Evolutionary conservation across 495 filamentous ascomycete species (phyloP), one percentile per base, ranked within the genome.

Genomic region (Tuber borchii): DNA sequence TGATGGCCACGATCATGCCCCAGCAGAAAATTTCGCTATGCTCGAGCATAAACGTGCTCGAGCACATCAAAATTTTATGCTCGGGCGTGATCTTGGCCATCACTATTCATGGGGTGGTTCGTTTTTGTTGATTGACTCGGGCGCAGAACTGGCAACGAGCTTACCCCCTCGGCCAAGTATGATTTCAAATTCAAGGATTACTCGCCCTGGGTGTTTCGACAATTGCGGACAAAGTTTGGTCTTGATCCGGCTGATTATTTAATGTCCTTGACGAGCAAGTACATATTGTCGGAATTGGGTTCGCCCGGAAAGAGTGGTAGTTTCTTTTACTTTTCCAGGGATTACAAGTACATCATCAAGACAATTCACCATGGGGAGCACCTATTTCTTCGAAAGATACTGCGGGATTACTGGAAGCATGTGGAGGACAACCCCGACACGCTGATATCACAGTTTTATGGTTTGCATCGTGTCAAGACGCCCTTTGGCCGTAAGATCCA

Each of bases 121-220:
- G n/a, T 7, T 31, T 31, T 37, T 37, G 1, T 37, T 37, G 1
- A 26, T 26, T 65, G 56, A 65, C 56, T 34, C n/a, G 31, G 68
- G 79, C 34, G 48, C 80, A 93, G 92, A 81, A 97, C 95, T 76
- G 95, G 95, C 73, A 97, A 97, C 84, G 95, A 99, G 85, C 86
- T 99, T 82, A 97, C 96, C 26, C 95, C 95, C 34, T 97, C 94
- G 74, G 94, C 96, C 78, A 98, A 98, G 86, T 99, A 99, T 87
- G 95, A 99, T 85, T 99, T 98, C 89, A 99, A 99, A 84, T 99
- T 99, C 86, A 99, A 99, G 84, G 95, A 99, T 84, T 99, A 99
- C 84, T 95, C 95, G 26, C 95, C 95, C 44, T 98, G 95, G 94
- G 95, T 99, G 48, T 99, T 99, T 85, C 93, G 95, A 80, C 92